Base-by-base conservation (phyloP, 305 asterid genomes). In the Fraxinus platypoda region DNA sequence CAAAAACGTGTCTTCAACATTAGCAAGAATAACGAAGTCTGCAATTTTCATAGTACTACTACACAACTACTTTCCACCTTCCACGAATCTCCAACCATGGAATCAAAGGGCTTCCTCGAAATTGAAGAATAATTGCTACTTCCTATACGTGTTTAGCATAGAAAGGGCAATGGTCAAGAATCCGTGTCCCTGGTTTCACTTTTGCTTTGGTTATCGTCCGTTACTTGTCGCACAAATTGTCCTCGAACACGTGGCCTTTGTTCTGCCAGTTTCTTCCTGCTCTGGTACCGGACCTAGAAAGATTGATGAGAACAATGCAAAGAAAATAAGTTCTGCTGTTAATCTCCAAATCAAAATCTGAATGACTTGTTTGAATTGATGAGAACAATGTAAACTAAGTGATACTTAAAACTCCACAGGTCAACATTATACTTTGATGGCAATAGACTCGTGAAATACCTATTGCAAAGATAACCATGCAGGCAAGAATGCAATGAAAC, bases 221-320 rank as follows among this genome's bases (percentile, higher is more conserved):
- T 82, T 46, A 80, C 76, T 79, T 78, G 92, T 59, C 89, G 78
- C 72, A 88, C 92, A 80, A 89, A 89, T 80, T 89, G 92, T 75
- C 92, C 92, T 25, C 90, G 87, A 41, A 88, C 81, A n/a, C 92
- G 92, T 38, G 91, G 90, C 78, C 92, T 85, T 81, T 85, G 88
- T 81, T 89, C 92, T 64, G 92, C 92, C 30, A 89, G 81, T 80
- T 82, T 88, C 87, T 89, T 88, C 81, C 92, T 85, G 86, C 92
- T 89, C 81, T 89, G 91, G 77, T 89, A 89, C 81, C 92, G 85
- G 19, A 89, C 91, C 92, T 89, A 80, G 30, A 78, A 78, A 31
- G 34, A 66, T 52, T 52, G 62, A 52, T 15, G 62, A 52, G 62
- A 52, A 52, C 62, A 52, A 66, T 66, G 73, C 73, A 66, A 12